phyloP scores from a whole-genome alignment of 768 basidiomycete species.

The Pleurotus cornucopiae region DNA sequence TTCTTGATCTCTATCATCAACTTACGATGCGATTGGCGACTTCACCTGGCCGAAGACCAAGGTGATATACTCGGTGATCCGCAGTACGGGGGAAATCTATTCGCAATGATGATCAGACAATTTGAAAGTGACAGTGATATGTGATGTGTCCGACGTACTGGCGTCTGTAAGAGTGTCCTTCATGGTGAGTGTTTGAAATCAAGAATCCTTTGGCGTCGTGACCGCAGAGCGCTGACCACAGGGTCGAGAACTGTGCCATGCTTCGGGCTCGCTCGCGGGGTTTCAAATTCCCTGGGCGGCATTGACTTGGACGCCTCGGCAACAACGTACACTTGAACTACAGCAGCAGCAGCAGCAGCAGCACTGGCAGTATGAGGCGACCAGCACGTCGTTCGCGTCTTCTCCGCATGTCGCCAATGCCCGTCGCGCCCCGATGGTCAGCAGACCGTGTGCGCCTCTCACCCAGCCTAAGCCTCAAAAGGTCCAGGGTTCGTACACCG shows the following conservation, averaged over 20 bases:
- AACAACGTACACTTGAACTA: no score
- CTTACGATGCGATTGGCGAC: slow-evolving; percentile 77
- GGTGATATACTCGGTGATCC: slow-evolving; percentile 75
- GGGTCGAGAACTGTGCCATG: neutral
- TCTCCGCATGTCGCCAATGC: no score
- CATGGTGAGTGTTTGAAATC: slow-evolving; percentile 30
- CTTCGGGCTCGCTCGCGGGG: neutral
- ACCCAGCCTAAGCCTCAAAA: neutral
- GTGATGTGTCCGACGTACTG: slow-evolving; percentile 40
- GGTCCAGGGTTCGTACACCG: slow-evolving; percentile 2
- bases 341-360: no score
- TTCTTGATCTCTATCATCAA: slow-evolving; percentile 7
- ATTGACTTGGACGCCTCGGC: no score
- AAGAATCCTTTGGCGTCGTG: neutral
- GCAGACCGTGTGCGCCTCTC: neutral
- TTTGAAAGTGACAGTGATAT: neutral
- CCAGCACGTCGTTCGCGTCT: neutral
- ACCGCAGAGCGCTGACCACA: neutral
- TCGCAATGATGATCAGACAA: slow-evolving; percentile 2
- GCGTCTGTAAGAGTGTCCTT: slow-evolving; percentile 62
- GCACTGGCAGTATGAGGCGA: neutral
- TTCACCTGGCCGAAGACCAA: slow-evolving; percentile 71
- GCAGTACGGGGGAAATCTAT: slow-evolving; percentile 75
- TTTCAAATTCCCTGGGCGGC: neutral
- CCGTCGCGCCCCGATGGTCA: neutral